Evolutionary conservation across 768 basidiomycete genomes (phyloP).

Genomic region (Megacollybia marginata): DNA sequence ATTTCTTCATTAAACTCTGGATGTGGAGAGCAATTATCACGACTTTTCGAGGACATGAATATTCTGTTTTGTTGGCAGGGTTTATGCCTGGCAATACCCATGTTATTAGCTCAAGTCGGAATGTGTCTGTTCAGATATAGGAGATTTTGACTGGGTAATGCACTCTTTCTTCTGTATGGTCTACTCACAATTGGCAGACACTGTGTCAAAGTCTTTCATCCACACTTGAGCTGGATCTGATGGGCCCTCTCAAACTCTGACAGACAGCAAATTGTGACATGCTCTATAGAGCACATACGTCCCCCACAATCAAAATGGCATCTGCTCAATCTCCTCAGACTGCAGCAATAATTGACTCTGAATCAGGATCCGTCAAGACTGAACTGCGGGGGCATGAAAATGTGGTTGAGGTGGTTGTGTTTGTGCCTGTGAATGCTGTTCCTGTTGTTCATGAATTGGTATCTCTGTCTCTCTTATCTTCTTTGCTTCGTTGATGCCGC

Average conservation of each 20-base stretch:
- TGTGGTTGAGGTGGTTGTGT: conserved; percentile 58
- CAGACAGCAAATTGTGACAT: conserved; percentile 49
- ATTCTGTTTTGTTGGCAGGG: conserved; percentile 62
- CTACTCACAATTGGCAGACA: conserved; percentile 30
- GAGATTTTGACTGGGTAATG: conserved; percentile 60
- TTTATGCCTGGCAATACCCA: conserved; percentile 62
- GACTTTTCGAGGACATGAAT: conserved; percentile 59
- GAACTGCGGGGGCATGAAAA: conserved; percentile 71
- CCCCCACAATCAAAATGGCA: neutral
- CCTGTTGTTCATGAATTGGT: conserved; percentile 54
- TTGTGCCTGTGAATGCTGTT: conserved; percentile 54
- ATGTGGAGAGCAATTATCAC: conserved; percentile 17
- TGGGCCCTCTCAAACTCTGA: conserved; percentile 39
- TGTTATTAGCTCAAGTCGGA: conserved; percentile 63
- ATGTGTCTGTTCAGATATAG: conserved; percentile 62
- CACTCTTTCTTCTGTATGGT: neutral
- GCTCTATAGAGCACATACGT: conserved; percentile 62
- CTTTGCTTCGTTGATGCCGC: conserved; percentile 24
- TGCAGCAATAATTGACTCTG: conserved; percentile 51
- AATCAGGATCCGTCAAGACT: conserved; percentile 53
- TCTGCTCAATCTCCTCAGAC: conserved; percentile 34
- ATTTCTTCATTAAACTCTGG: conserved; percentile 35
- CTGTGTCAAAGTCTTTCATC: conserved; percentile 54
- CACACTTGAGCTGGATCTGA: conserved; percentile 67
- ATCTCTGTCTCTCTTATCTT: conserved; percentile 6